phyloP scores from a whole-genome alignment of 1,139 yeast species.

The Debaryomycetaceae sp. region DNA sequence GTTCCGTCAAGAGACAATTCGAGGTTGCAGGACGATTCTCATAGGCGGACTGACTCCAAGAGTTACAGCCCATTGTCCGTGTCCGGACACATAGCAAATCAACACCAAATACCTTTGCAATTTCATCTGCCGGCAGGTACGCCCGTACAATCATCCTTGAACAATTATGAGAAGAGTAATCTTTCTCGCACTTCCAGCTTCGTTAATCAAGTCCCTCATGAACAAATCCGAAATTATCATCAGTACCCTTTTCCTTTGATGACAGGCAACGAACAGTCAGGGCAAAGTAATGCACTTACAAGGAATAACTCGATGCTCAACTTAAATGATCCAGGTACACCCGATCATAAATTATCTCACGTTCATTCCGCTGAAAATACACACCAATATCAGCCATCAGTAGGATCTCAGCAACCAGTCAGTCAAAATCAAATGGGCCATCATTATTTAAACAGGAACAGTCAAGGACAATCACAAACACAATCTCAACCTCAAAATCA shows the following conservation, averaged over 20 bases:
- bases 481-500: neutral
- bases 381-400: neutral
- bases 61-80: constrained; percentile 12
- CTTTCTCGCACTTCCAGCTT: neutral
- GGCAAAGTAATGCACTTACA: neutral
- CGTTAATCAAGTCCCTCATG: neutral
- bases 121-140: constrained; percentile 2
- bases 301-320: constrained; percentile 24
- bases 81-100: constrained; percentile 2
- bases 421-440: constrained; percentile 4
- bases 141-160: constrained; percentile 1
- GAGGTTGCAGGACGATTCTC: constrained; percentile 7
- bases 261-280: constrained; percentile 1
- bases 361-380: constrained; percentile 11
- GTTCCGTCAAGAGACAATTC: constrained; percentile 16
- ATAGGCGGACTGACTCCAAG: constrained; percentile 8
- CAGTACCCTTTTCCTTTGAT: constrained; percentile 11
- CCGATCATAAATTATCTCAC: constrained; percentile 13
- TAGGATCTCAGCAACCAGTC: constrained; percentile 5
- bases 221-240: constrained; percentile 4
- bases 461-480: neutral
- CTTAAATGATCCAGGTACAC: constrained; percentile 17
- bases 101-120: neutral
- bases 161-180: neutral
- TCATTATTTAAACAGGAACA: neutral